Conservation (phyloP, 805 yeast genomes). For the Kregervanrija pseudodelftensis region DNA sequence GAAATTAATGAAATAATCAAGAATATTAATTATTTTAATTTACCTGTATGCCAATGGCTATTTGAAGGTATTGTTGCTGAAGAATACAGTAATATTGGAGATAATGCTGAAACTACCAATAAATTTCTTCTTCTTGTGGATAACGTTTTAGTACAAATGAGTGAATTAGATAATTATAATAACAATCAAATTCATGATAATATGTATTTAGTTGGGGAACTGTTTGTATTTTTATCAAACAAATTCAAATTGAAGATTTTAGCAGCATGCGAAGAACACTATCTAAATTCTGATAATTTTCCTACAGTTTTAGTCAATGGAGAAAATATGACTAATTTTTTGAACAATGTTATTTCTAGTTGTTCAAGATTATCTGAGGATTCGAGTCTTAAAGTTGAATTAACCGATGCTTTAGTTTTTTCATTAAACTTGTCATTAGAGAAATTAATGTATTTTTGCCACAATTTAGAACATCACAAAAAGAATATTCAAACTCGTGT, state of each 20-base stretch:
- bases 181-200: not conserved
- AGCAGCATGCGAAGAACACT: constrained; percentile 33
- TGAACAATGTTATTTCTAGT: constrained; percentile 40
- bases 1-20: constrained; percentile 12
- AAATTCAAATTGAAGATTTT: constrained; percentile 27
- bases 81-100: constrained; percentile 3
- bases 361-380: constrained; percentile 31
- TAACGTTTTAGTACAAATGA: too few relatives aligned
- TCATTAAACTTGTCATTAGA: constrained; percentile 35
- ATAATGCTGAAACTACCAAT: constrained; percentile 7
- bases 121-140: too few relatives aligned
- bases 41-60: constrained; percentile 35
- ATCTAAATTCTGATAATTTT: constrained; percentile 34
- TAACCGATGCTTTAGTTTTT: constrained; percentile 34
- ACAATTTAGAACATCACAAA: constrained; percentile 19
- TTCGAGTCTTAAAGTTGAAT: constrained; percentile 9
- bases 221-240: constrained; percentile 33
- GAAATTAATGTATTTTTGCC: constrained; percentile 27
- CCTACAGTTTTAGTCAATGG: constrained; percentile 23
- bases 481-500: constrained; percentile 7
- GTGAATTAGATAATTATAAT: too few relatives aligned
- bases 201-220: constrained; percentile 25
- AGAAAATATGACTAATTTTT: constrained; percentile 29
- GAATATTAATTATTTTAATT: constrained; percentile 31
- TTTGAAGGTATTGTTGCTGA: constrained; percentile 27